phyloP scores from a whole-genome alignment of 371 early-diverging fungal genomes.

The Haplosporangium sp. region DNA sequence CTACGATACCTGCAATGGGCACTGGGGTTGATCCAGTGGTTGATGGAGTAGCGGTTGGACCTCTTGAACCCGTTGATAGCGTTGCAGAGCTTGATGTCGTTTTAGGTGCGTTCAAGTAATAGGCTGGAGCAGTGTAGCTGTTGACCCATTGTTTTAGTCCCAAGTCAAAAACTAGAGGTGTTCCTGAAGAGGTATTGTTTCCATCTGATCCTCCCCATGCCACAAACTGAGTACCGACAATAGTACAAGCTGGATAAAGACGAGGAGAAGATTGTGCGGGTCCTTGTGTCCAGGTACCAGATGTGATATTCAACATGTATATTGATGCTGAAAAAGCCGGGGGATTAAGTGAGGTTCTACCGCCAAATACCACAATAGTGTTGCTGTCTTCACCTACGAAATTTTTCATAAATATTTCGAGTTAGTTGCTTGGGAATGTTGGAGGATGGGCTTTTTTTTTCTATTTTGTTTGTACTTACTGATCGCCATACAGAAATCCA shows the following conservation, averaged over 20 bases:
- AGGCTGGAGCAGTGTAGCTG: constrained; percentile 21
- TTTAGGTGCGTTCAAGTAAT: constrained; percentile 2
- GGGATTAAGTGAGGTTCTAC: constrained; percentile 13
- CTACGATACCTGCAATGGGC: neutral
- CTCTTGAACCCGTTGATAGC: too few relatives aligned
- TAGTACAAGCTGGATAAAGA: constrained; percentile 25
- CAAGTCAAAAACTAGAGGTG: constrained; percentile 28
- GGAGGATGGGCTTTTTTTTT: too few relatives aligned
- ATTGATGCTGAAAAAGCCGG: constrained; percentile 13
- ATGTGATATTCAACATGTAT: constrained; percentile 18
- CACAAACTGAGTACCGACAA: constrained; percentile 30
- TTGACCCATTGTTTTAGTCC: constrained; percentile 9
- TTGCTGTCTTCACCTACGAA: constrained; percentile 29
- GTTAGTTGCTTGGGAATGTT: too few relatives aligned
- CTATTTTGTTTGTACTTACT: too few relatives aligned
- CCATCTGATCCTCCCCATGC: constrained; percentile 34
- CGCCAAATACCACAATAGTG: constrained; percentile 38
- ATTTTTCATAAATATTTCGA: too few relatives aligned
- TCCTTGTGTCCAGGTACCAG: constrained; percentile 24
- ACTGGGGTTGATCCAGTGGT: too few relatives aligned
- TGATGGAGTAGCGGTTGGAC: neutral
- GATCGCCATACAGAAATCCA: constrained; percentile 35
- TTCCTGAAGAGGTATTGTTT: neutral
- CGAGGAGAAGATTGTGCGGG: constrained; percentile 13
- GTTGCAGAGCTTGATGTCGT: too few relatives aligned